Percentiles rank a stretch among this genome's conserved stretches.
Evolutionary conservation across 1,284 basidiomycete genomes (phyloP).

Genomic region (Microbotryum lychnidis-dioicae): DNA sequence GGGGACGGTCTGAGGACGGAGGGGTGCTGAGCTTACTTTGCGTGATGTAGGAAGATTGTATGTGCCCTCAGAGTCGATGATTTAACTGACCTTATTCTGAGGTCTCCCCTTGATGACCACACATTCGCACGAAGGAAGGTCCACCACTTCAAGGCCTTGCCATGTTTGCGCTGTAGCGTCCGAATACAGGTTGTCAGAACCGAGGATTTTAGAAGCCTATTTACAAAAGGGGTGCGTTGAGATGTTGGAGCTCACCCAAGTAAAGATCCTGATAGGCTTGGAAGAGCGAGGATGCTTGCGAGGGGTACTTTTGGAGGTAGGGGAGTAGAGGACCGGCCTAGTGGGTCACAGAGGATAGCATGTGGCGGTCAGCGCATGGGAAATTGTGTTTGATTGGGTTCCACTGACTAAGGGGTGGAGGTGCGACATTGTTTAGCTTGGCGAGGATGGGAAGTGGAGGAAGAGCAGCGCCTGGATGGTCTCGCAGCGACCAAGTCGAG

Average conservation of each 20-base stretch:
- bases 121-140: slow-evolving; percentile 10
- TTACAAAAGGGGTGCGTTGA: too few relatives aligned
- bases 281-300: slow-evolving; percentile 36
- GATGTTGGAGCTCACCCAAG: slow-evolving; percentile 14
- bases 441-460: neutral
- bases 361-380: neutral
- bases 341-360: neutral
- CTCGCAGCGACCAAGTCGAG: neutral
- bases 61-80: neutral
- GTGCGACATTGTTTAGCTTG: slow-evolving; percentile 12
- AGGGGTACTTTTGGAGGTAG: slow-evolving; percentile 29
- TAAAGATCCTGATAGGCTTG: slow-evolving; percentile 39
- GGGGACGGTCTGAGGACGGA: neutral
- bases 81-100: slow-evolving; percentile 3
- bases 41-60: too few relatives aligned
- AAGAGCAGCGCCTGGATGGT: neutral
- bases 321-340: slow-evolving; percentile 20
- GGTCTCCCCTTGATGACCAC: slow-evolving; percentile 12
- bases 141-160: slow-evolving; percentile 22
- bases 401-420: slow-evolving; percentile 12
- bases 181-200: too few relatives aligned
- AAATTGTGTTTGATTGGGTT: too few relatives aligned
- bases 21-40: too few relatives aligned
- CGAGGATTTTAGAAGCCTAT: neutral
- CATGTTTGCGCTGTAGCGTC: slow-evolving; percentile 28